phyloP scores from a whole-genome alignment of 2,329 filamentous ascomycete species.

The Aspergillus clavatus region DNA sequence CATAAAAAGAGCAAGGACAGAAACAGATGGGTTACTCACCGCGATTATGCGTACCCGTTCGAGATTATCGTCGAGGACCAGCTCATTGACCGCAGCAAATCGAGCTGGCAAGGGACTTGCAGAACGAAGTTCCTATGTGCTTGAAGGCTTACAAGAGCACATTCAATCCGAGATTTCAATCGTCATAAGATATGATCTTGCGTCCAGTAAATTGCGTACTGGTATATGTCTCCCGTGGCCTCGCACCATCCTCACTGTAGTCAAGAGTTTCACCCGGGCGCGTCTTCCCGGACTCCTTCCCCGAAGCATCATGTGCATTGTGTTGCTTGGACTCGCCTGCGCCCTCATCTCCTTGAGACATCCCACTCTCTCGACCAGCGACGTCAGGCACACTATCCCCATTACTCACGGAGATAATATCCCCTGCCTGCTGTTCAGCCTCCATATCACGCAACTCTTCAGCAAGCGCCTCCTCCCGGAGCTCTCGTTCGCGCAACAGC shows the following conservation, averaged over 20 bases:
- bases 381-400: neutral
- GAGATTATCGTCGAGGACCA: neutral
- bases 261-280: conserved; percentile 20
- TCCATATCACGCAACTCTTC: conserved; percentile 13
- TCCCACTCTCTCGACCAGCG: neutral
- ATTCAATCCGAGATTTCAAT: conserved; percentile 13
- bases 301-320: neutral
- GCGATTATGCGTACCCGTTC: neutral
- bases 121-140: neutral
- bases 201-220: conserved; percentile 22
- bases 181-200: conserved; percentile 35
- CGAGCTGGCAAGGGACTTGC: neutral
- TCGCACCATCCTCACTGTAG: conserved; percentile 33
- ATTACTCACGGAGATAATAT: no score
- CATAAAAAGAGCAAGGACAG: conserved; percentile 47
- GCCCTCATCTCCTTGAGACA: conserved; percentile 1
- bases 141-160: neutral
- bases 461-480: conserved; percentile 28
- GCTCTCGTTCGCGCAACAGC: conserved; percentile 53
- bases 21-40: conserved; percentile 13
- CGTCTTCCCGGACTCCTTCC: neutral
- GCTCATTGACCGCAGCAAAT: neutral
- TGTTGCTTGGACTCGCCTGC: conserved; percentile 17
- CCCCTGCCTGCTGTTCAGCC: no score
- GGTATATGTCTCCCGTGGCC: neutral